A percentile compares a stretch with the other conserved stretches of the same genome.
Conservation (phyloP, 257 asterid species). For the Plantago ovata region DNA sequence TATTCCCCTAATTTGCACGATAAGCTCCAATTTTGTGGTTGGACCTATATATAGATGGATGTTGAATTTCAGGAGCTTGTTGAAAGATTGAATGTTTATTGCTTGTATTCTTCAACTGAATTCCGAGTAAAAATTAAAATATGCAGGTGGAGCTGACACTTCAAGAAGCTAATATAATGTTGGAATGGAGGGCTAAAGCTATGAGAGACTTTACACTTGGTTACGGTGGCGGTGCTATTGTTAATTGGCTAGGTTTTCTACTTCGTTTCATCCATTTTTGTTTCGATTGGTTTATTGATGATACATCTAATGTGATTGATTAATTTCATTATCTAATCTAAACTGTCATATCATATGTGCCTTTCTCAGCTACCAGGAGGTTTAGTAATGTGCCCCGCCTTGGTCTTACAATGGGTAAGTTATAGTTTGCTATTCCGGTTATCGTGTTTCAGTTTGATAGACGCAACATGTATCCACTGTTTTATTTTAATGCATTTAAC, state of each 20-base stretch:
- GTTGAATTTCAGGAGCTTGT: conserved; percentile 3
- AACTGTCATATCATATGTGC: neutral
- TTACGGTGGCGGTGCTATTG: conserved; percentile 29
- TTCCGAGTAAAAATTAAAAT: conserved; percentile 5
- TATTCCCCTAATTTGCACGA: too few species aligned
- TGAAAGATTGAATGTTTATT: conserved; percentile 7
- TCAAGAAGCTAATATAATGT: conserved; percentile 43
- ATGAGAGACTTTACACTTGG: conserved; percentile 38
- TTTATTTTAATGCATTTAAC: neutral
- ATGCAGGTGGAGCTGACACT: conserved; percentile 44
- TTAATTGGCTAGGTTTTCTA: conserved; percentile 59
- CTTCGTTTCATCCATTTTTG: neutral
- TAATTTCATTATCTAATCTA: conserved; percentile 2
- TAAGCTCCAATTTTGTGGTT: neutral
- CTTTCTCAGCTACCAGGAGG: neutral
- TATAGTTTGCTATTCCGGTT: neutral
- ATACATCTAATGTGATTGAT: too few species aligned
- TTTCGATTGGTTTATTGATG: neutral
- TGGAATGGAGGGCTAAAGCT: conserved; percentile 34
- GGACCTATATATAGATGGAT: neutral
- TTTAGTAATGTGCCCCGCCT: conserved; percentile 4
- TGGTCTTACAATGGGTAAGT: conserved; percentile 5
- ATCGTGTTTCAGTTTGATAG: neutral
- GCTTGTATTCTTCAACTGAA: neutral
- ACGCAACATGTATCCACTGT: neutral